Base-by-base conservation (phyloP, 306 rosid species). In the Delonix regia region DNA sequence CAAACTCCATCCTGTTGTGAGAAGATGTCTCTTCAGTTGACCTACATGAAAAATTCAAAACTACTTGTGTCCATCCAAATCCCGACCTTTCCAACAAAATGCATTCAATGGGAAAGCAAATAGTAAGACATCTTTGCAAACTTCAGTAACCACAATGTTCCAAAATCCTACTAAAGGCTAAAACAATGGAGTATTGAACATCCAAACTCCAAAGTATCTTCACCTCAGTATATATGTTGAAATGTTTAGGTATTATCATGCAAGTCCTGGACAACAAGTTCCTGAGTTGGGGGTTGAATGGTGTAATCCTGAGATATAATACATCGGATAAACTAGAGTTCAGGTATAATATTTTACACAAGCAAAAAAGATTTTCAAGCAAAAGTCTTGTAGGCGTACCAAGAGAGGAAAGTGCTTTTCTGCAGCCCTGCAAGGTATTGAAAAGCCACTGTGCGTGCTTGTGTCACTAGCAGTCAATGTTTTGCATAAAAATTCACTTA, bases 11-110 rank as follows among this genome's bases (percentile, higher is more conserved):
- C 99, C 99, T 11, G 99, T 93, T 73, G 99, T 96, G 75, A 96
- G 96, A 86, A 96, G 98, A 79, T 96, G 99, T 72, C 99, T 83
- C 86, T 93, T 96, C 0, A 98, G 99, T 86, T 96, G 98, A 76
- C 99, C 99, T 96, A 59, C 16, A 84, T 21, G 30, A 68, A 57
- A 70, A 25, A 45, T 45, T 25, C 52, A 19, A 57, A 76, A 71
- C 27, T 61, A 49, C n/a, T 39, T 75, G 16, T 68, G 39, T 72
- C 7, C 39, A 25, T 18, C 65, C 9, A 57, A 12, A 27, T 12
- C 36, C 39, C 33, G 33, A 1, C 33, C 2, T 30, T 30, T 30
- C 33, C 33, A 15, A 55, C 19, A 16, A 52, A 78, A 57, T 65
- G 60, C 21, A 11, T 3, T 33, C 47, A 6, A n/a, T 0, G 15